Percentiles rank a stretch among this genome's conserved stretches.
These are phyloP conservation scores for Persicaria tinctoria DNA, from an alignment of 148 eudicot species.

Conservation along the genomic window DNA sequence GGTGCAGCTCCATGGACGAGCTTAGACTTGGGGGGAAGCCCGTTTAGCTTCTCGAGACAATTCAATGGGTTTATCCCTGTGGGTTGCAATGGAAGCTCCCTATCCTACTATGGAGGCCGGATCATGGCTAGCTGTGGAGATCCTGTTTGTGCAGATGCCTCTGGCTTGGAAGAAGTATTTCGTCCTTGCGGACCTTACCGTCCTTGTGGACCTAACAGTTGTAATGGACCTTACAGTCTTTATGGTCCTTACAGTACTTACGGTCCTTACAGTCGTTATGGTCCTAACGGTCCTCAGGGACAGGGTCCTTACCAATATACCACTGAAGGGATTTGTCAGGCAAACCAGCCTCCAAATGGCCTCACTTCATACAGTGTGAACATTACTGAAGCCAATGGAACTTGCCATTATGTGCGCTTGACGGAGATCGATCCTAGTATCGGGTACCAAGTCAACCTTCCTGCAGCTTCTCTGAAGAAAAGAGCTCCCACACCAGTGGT, in stretches of 20 bases:
- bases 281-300: background rate
- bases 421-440: background rate
- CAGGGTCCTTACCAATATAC: background rate
- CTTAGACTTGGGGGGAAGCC: conserved; percentile 5
- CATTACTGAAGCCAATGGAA: conserved; percentile 8
- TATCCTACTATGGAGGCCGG: background rate
- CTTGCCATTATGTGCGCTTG: background rate
- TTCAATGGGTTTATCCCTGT: conserved; percentile 5
- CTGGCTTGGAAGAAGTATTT: background rate
- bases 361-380: conserved; percentile 14
- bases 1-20: conserved; percentile 6
- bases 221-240: too few species aligned
- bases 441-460: background rate
- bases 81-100: conserved; percentile 9
- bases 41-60: conserved; percentile 9
- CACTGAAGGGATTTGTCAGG: background rate
- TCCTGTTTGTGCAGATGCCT: background rate
- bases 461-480: background rate
- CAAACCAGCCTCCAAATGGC: background rate
- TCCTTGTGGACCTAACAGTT: too few species aligned
- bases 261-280: too few species aligned
- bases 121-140: conserved; percentile 5
- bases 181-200: too few species aligned
- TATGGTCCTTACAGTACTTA: too few species aligned
- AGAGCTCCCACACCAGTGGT: background rate